Percentiles rank a stretch among this genome's conserved stretches.
phyloP scores from a whole-genome alignment of 2,329 filamentous ascomycete genomes.

The Teratosphaeria nubilosa region DNA sequence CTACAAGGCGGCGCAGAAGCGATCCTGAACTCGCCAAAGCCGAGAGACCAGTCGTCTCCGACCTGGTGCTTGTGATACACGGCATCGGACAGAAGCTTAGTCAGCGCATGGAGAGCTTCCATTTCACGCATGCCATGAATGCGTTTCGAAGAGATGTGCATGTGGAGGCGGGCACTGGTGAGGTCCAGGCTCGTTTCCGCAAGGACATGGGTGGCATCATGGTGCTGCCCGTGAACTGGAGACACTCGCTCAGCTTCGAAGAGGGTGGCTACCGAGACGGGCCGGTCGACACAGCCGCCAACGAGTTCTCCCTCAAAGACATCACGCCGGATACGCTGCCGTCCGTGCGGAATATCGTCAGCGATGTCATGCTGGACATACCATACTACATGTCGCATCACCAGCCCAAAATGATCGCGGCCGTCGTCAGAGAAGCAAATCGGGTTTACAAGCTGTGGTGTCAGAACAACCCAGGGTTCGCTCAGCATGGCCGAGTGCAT shows the following conservation, averaged over 20 bases:
- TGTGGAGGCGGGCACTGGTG: constrained; percentile 63
- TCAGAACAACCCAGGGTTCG: constrained; percentile 78
- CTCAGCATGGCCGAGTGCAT: constrained; percentile 70
- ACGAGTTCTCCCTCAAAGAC: constrained; percentile 64
- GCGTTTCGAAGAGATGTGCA: constrained; percentile 79
- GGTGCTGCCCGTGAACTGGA: constrained; percentile 92
- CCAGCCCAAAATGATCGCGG: constrained; percentile 87
- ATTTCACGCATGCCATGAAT: constrained; percentile 95
- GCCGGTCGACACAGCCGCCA: constrained; percentile 46
- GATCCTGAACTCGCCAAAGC: constrained; percentile 53
- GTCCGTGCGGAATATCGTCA: constrained; percentile 82
- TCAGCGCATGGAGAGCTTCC: constrained; percentile 87
- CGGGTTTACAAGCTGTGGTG: constrained; percentile 95
- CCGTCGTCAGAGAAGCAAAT: constrained; percentile 83
- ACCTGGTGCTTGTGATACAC: constrained; percentile 83
- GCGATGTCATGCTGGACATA: constrained; percentile 96
- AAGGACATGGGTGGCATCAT: constrained; percentile 79
- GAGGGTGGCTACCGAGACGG: constrained; percentile 54
- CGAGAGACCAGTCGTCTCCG: constrained; percentile 65
- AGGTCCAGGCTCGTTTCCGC: constrained; percentile 65
- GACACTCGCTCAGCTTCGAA: constrained; percentile 77
- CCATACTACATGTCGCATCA: constrained; percentile 96
- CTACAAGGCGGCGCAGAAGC: constrained; percentile 28
- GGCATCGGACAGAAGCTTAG: constrained; percentile 96
- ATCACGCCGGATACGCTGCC: constrained; percentile 88